These are phyloP conservation scores for Suillus discolor DNA, from an alignment of 768 basidiomycete genomes.

Conservation along the genomic window DNA sequence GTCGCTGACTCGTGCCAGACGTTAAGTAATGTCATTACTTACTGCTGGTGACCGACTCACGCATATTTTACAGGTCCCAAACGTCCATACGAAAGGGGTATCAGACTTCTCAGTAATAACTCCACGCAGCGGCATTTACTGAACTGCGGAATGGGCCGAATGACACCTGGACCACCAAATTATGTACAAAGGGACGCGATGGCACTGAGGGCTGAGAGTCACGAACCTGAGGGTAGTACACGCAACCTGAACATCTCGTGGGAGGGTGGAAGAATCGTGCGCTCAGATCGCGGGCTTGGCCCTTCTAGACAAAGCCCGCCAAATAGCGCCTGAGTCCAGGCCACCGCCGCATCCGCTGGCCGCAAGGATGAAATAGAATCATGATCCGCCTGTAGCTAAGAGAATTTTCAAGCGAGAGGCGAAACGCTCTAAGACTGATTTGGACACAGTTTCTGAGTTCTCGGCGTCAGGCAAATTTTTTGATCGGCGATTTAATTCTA, in stretches of 20 bases:
- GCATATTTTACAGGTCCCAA: not conserved
- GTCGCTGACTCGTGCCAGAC: not conserved
- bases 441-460: not conserved
- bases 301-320: not conserved
- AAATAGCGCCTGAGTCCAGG: not conserved
- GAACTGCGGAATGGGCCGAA: not conserved
- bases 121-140: slow-evolving; percentile 4
- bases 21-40: not conserved
- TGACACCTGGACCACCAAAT: not conserved
- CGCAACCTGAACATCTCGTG: not conserved
- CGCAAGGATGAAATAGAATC: not conserved
- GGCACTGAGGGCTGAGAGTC: not conserved
- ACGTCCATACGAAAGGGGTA: slow-evolving; percentile 1
- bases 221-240: not conserved
- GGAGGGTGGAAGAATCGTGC: not conserved
- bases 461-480: not conserved
- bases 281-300: not conserved
- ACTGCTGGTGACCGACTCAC: not conserved
- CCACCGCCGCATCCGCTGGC: not conserved
- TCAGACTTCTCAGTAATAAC: not conserved
- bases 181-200: not conserved
- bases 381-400: not conserved
- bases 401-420: not conserved
- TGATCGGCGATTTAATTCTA: not conserved
- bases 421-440: not conserved